Conservation (phyloP, 108 stramenopile genomes). For the Fragilaria radians region DNA sequence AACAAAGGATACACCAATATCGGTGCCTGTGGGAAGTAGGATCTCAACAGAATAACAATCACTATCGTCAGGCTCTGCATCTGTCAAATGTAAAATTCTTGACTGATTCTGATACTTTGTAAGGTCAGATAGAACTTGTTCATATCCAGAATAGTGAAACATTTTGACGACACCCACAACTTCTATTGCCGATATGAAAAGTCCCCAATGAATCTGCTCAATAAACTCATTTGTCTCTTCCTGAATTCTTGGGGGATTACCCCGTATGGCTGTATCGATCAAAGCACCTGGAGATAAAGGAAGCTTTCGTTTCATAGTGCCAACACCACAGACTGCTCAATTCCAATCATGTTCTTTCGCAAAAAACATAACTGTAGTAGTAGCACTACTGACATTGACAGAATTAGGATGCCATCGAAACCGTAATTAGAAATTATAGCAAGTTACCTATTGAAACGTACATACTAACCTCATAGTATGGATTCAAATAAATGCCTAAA, state of each 20-base stretch:
- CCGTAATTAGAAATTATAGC: no score
- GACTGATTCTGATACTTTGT: neutral
- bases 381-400: no score
- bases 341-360: no score
- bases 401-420: no score
- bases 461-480: no score
- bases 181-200: neutral
- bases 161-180: neutral
- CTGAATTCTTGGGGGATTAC: neutral
- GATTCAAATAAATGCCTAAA: no score
- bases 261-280: neutral
- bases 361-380: no score
- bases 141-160: constrained; percentile 3
- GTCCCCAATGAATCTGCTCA: neutral
- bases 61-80: neutral
- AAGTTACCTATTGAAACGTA: no score
- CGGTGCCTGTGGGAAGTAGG: neutral
- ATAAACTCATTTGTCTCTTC: neutral
- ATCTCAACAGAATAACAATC: neutral
- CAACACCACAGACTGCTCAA: no score
- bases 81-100: neutral
- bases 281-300: neutral
- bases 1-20: neutral
- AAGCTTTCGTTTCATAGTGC: neutral
- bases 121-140: constrained; percentile 4